Evolutionary conservation across 2,329 filamentous ascomycete genomes (phyloP).

Genomic region (Microdochium trichocladiopsis): DNA sequence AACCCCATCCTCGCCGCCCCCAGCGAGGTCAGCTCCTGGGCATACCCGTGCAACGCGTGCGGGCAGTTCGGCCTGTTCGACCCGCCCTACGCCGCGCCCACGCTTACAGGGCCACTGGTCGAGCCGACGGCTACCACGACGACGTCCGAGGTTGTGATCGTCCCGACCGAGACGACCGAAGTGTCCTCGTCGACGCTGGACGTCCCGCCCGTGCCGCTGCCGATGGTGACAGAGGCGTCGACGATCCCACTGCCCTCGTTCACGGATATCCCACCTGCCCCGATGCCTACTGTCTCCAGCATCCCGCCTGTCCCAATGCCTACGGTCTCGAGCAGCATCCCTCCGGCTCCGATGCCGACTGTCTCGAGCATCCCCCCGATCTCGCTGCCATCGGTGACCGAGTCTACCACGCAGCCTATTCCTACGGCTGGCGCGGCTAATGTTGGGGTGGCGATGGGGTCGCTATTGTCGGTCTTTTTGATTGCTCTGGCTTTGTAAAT

Average conservation of each 20-base stretch:
- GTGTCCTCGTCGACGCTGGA: too few species aligned
- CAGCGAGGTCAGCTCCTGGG: conserved; percentile 20
- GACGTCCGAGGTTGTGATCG: too few species aligned
- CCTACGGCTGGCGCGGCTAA: not conserved
- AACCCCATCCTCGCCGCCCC: conserved; percentile 25
- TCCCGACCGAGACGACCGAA: too few species aligned
- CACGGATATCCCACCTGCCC: not conserved
- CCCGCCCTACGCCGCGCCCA: conserved; percentile 28
- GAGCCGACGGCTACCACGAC: too few species aligned
- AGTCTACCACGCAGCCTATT: not conserved
- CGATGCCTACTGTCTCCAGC: not conserved
- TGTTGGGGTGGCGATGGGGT: not conserved
- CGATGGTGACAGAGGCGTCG: conserved; percentile 7
- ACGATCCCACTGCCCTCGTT: not conserved
- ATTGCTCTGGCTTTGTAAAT: not conserved
- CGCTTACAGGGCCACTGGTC: conserved; percentile 18
- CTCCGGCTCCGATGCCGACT: not conserved
- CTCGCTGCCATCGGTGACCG: not conserved
- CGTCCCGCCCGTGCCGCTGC: conserved; percentile 1
- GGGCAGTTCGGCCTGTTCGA: conserved; percentile 29
- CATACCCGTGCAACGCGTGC: conserved; percentile 25
- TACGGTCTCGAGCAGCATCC: not conserved
- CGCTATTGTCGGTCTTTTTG: not conserved
- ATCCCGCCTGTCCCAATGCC: not conserved
- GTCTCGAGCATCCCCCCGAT: not conserved